These are phyloP conservation scores for Xylaria sp. DNA, from an alignment of 2,329 filamentous ascomycete species.

Conservation along the genomic window DNA sequence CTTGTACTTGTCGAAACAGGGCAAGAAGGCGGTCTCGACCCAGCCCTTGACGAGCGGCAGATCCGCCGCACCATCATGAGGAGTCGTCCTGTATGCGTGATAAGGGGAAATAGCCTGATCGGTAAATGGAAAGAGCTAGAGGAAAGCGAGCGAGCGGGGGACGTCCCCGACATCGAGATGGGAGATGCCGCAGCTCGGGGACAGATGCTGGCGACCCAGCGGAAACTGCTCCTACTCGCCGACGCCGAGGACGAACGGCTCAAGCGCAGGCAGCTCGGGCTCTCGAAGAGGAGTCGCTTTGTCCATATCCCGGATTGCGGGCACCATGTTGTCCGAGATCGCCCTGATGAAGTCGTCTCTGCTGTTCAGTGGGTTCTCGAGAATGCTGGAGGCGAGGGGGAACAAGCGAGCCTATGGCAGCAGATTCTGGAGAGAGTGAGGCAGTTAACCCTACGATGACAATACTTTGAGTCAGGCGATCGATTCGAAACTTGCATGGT, in stretches of 20 bases:
- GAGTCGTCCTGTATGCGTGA: conserved; percentile 34
- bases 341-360: conserved; percentile 34
- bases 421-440: background rate
- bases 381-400: conserved; percentile 14
- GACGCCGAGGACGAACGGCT: conserved; percentile 38
- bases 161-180: background rate
- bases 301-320: conserved; percentile 36
- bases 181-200: conserved; percentile 3
- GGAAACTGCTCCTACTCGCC: conserved; percentile 30
- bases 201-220: conserved; percentile 11
- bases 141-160: conserved; percentile 16
- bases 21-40: conserved; percentile 39
- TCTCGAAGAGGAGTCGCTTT: conserved; percentile 31
- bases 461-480: background rate
- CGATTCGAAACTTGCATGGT: background rate
- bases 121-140: conserved; percentile 31
- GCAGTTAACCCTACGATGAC: background rate
- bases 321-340: conserved; percentile 37
- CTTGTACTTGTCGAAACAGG: conserved; percentile 41
- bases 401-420: background rate
- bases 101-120: conserved; percentile 35
- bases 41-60: conserved; percentile 31
- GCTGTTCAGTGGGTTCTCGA: conserved; percentile 39
- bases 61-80: conserved; percentile 28
- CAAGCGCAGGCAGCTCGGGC: conserved; percentile 36